Base-by-base conservation (phyloP, 306 rosid genomes). In the Prunus davidiana region DNA sequence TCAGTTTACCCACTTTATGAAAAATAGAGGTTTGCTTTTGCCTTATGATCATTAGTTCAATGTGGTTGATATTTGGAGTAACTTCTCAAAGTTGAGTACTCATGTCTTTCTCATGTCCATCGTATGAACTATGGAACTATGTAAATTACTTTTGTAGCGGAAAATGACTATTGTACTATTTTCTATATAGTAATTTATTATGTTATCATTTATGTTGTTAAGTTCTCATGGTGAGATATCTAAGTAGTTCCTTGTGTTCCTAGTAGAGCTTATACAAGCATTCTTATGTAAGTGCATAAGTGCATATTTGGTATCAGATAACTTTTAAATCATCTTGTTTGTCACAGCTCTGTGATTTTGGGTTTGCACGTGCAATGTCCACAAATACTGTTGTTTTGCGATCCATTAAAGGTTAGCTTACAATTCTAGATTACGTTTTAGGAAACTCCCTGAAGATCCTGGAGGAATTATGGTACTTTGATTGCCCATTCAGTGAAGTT, bases 351-450 rank as follows among this genome's bases (percentile, higher is more conserved):
- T 95, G 99, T 79, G 98, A 95, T 89, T 95, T 95, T 86, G 99
- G 99, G 64, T 95, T 95, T 87, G 99, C 99, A 65, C 97, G 99
- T 46, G 99, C 99, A 69, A 95, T 95, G 99, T 95, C 99, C 60
- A 89, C 97, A 57, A 95, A 95, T 64, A 95, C 97, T 72, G 97
- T 95, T 83, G 97, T 95, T 81, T 84, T 95, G 84, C 91, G 96
- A 75, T 95, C 99, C 76, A 95, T 95, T 45, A 95, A 95, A 90
- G 99, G 98, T 95, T 81, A 62, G 87, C 25, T 82, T 64, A 69
- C 72, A 71, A 65, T 57, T 27, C 66, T 47, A 8, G 72, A 45
- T 66, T 30, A 66, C 52, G 66, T 77, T 55, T 67, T 81, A 45
- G 66, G 24, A 55, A 71, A 71, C 63, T 77, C 45, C 66, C 61